A percentile compares a stretch with the other conserved stretches of the same genome.
These are phyloP conservation scores for Euphorbia schlechtendalii DNA, from an alignment of 441 rosid genomes.

Conservation along the genomic window DNA sequence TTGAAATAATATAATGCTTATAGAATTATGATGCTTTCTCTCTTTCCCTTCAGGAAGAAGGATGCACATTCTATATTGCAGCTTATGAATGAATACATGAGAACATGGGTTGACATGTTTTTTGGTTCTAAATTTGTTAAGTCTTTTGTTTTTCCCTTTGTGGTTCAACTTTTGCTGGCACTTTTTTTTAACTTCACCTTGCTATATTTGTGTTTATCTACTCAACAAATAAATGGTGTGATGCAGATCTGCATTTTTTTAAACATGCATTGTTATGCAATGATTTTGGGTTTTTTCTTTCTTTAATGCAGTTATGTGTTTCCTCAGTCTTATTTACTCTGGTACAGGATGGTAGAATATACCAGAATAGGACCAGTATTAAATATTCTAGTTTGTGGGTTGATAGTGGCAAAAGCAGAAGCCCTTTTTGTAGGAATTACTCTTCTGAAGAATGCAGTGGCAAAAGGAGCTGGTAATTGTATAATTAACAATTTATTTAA, in stretches of 20 bases:
- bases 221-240: no score
- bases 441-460: constrained; percentile 46
- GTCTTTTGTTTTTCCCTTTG: not conserved
- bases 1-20: not conserved
- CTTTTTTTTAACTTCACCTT: not conserved
- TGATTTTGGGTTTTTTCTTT: not conserved
- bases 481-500: not conserved
- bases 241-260: not conserved
- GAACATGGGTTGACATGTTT: not conserved
- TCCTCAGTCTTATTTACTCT: not conserved
- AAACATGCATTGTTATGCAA: not conserved
- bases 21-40: not conserved
- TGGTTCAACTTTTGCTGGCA: not conserved
- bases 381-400: constrained; percentile 27
- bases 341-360: constrained; percentile 40
- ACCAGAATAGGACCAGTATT: constrained; percentile 39
- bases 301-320: not conserved
- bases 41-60: no score
- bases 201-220: no score
- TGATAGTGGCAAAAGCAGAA: constrained; percentile 35
- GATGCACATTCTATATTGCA: no score
- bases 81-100: not conserved
- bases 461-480: constrained; percentile 77
- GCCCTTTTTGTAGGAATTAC: constrained; percentile 50
- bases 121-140: not conserved